A percentile compares a stretch with the other conserved stretches of the same genome.
These are phyloP conservation scores for Exophiala alcalophila DNA, from an alignment of 2,329 filamentous ascomycete species.

Conservation along the genomic window DNA sequence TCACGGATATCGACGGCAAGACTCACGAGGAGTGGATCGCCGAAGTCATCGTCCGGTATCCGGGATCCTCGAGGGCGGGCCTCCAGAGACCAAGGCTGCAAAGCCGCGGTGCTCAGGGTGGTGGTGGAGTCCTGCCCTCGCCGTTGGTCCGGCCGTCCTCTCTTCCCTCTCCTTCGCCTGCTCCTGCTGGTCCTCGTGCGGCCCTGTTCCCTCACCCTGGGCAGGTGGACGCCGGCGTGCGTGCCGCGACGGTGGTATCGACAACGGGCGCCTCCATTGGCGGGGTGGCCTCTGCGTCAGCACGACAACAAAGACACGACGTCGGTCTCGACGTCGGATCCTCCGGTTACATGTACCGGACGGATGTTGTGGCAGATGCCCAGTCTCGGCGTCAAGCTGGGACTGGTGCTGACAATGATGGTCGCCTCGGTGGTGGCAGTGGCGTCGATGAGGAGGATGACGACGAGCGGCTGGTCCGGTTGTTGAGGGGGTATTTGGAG, in stretches of 20 bases:
- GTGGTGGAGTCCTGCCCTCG: not conserved
- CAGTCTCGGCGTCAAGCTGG: too few species aligned
- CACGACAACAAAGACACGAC: too few species aligned
- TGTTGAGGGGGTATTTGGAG: not conserved
- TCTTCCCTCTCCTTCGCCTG: not conserved
- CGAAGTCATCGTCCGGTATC: constrained; percentile 1
- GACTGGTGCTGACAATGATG: not conserved
- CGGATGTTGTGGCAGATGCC: too few species aligned
- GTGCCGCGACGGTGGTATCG: not conserved
- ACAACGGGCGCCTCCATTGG: constrained; percentile 1
- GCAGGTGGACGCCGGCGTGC: not conserved
- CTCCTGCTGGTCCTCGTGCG: not conserved
- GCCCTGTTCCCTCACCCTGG: constrained; percentile 1
- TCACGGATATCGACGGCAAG: constrained; percentile 11
- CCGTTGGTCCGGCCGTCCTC: not conserved
- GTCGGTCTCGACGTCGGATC: too few species aligned
- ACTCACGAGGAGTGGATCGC: constrained; percentile 14
- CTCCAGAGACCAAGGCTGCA: not conserved
- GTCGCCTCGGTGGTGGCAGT: not conserved
- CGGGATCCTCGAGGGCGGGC: constrained; percentile 1
- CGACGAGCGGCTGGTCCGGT: not conserved
- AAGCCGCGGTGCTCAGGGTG: not conserved
- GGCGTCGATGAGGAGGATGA: not conserved
- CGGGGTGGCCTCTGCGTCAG: too few species aligned
- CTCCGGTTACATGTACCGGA: too few species aligned